A percentile compares a stretch with the other conserved stretches of the same genome.
These are phyloP conservation scores for Lachnellula occidentalis DNA, from an alignment of 2,329 filamentous ascomycete species.

Conservation along the genomic window DNA sequence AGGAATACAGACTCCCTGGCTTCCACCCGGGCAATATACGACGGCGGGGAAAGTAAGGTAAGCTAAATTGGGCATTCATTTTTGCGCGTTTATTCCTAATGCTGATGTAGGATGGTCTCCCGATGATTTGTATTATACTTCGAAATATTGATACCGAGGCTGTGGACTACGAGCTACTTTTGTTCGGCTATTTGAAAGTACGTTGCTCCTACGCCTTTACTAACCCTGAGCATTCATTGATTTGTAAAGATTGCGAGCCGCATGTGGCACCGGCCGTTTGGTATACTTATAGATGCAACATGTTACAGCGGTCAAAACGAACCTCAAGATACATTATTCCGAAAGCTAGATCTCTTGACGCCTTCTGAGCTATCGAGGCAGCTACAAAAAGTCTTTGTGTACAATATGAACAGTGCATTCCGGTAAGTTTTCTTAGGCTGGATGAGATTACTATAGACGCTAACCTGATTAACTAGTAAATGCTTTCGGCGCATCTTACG, in stretches of 20 bases:
- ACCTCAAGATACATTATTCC: conserved; percentile 59
- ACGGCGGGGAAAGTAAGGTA: conserved; percentile 65
- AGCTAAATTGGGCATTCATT: background rate
- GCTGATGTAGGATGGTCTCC: conserved; percentile 52
- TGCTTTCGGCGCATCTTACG: conserved; percentile 60
- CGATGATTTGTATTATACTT: conserved; percentile 64
- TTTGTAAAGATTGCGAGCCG: conserved; percentile 56
- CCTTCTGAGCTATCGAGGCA: conserved; percentile 56
- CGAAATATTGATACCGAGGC: conserved; percentile 61
- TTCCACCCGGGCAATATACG: conserved; percentile 61
- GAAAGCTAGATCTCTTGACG: conserved; percentile 56
- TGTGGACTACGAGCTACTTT: conserved; percentile 59
- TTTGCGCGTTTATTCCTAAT: conserved; percentile 3
- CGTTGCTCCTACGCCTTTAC: conserved; percentile 10
- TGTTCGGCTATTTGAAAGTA: conserved; percentile 65
- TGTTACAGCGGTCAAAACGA: conserved; percentile 65
- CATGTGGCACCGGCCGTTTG: conserved; percentile 65
- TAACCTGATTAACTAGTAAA: conserved; percentile 39
- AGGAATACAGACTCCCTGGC: conserved; percentile 59
- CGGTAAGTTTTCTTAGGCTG: conserved; percentile 53
- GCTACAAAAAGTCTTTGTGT: conserved; percentile 58
- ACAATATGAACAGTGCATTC: conserved; percentile 70
- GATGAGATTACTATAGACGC: conserved; percentile 46
- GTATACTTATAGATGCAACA: conserved; percentile 62
- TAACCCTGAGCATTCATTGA: conserved; percentile 1